A percentile compares a stretch with the other conserved stretches of the same genome.
Conservation (phyloP, 768 basidiomycete genomes). For the Rhizopogon salebrosus region DNA sequence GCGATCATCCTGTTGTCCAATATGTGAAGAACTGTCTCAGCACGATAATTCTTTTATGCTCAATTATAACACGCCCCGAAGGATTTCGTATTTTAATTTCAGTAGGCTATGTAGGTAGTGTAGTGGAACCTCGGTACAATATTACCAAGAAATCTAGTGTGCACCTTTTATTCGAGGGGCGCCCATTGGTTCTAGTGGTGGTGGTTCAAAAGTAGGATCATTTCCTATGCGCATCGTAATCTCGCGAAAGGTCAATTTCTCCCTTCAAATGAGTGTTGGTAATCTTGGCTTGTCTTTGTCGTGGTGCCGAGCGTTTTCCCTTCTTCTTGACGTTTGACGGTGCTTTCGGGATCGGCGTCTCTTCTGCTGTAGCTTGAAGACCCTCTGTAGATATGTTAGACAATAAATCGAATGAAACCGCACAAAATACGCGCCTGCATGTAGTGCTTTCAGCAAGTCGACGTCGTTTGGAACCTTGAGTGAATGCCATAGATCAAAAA, state of each 20-base stretch:
- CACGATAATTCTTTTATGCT: background rate
- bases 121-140: no score
- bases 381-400: conserved; percentile 48
- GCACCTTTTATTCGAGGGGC: no score
- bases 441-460: conserved; percentile 72
- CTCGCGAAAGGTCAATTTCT: conserved; percentile 78
- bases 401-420: background rate
- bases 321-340: conserved; percentile 69
- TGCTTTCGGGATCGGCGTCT: conserved; percentile 49
- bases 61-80: no score
- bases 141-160: no score
- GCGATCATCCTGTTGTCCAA: conserved; percentile 50
- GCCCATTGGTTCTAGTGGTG: no score
- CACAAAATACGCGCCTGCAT: conserved; percentile 47
- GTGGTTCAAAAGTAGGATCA: background rate
- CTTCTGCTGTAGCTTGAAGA: conserved; percentile 71
- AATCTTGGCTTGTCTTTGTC: conserved; percentile 74
- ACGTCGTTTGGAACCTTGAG: conserved; percentile 83
- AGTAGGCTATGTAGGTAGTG: no score
- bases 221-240: conserved; percentile 39
- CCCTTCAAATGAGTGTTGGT: conserved; percentile 87
- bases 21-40: conserved; percentile 28
- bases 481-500: conserved; percentile 81
- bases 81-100: no score
- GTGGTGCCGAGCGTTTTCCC: conserved; percentile 68